A percentile compares a stretch with the other conserved stretches of the same genome.
phyloP scores from a whole-genome alignment of 805 yeast species.

The Priceomyces medius region DNA sequence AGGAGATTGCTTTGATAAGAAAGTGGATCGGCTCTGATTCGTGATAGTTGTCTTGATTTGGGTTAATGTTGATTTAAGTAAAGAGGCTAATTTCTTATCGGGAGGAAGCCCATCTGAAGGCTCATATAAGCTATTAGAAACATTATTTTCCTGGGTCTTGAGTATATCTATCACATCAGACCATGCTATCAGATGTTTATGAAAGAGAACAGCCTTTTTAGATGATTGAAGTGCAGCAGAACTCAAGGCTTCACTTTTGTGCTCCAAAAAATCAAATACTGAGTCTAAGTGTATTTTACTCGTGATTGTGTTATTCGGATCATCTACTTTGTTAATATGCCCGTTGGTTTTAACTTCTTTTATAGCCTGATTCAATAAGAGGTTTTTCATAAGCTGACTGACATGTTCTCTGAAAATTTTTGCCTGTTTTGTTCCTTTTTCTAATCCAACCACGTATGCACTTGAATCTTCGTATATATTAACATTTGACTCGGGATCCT shows the following conservation, averaged over 20 bases:
- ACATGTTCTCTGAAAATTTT: conserved; percentile 19
- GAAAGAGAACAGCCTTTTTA: conserved; percentile 25
- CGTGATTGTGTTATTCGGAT: conserved; percentile 31
- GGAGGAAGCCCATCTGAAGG: conserved; percentile 8
- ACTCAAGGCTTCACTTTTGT: conserved; percentile 26
- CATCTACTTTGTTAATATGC: conserved; percentile 23
- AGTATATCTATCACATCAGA: conserved; percentile 20
- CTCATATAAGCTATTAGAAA: conserved; percentile 16
- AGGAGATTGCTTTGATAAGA: neutral
- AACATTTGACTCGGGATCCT: neutral
- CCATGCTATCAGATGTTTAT: conserved; percentile 29
- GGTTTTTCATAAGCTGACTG: conserved; percentile 9
- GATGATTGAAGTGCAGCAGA: conserved; percentile 25
- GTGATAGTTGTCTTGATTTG: neutral
- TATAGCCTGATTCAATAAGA: conserved; percentile 3
- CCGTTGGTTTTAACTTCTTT: neutral
- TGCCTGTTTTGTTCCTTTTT: conserved; percentile 31
- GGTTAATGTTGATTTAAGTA: conserved; percentile 5
- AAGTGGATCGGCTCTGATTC: neutral
- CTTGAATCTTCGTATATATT: conserved; percentile 10
- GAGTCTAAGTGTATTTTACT: conserved; percentile 36
- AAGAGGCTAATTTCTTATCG: conserved; percentile 7
- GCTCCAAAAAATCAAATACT: conserved; percentile 26
- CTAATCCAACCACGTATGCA: conserved; percentile 37
- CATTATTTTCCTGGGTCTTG: conserved; percentile 24